Base-by-base conservation (phyloP, 73 alveolate species). In the Tetrahymena elliotti region DNA sequence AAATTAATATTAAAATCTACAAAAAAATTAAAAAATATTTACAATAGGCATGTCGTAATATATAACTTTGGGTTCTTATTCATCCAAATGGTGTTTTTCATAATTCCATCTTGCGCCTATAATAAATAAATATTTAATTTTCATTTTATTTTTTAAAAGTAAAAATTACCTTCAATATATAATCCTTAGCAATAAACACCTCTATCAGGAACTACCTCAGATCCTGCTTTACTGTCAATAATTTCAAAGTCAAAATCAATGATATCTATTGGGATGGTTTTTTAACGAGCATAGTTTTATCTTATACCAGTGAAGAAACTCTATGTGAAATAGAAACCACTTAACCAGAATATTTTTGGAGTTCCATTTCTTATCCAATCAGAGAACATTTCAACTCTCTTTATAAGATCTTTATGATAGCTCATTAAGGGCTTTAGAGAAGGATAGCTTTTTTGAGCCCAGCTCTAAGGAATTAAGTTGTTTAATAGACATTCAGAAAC, bases 311-410 rank as follows among this genome's bases (percentile, higher is more conserved):
- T 98, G 98, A 98, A 97, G 96, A 98, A 98, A 33, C 99, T 97
- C 96, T 98, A 98, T 12, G 99, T 98, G 96, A 98, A 98, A 95
- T 97, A 98, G 96, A 98, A 98, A 39, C 99, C 99, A 22, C 99
- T 97, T 35, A 98, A 95, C 99, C 99, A 98, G 96, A 98, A 98
- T 24, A 98, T 97, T 82, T 96, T 84, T 1, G 99, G 99, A 33
- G 99, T 96, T 36, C 99, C 99, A 39, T 96, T 83, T 24, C 84
- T 53, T 83, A 98, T 98, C 99, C 99, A 98, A 93, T 98, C 98
- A 39, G 96, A 93, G 94, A 98, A 97, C 98, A 98, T 97, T 84
- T 98, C 95, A 20, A 98, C 95, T 83, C 99, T 94, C 93, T 97
- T 97, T 84, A 97, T 94, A 52, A 98, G 96, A 93, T 98, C 99